These are phyloP conservation scores for Erigeron canadensis DNA, from an alignment of 129 eudicot species.

Conservation along the genomic window DNA sequence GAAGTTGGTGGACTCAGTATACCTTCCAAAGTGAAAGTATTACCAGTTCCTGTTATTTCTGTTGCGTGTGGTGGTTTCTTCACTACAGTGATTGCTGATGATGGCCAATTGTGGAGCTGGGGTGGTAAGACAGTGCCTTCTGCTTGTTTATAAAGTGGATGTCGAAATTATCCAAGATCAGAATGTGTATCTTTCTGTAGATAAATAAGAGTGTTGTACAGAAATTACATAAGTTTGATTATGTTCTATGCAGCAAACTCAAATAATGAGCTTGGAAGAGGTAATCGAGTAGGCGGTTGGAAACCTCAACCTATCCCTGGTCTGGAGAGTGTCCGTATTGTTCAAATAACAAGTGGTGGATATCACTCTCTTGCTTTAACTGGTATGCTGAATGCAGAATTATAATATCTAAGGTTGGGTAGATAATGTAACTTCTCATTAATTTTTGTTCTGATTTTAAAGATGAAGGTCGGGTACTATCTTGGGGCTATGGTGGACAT, in stretches of 20 bases:
- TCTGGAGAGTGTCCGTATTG: conserved; percentile 58
- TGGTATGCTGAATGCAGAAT: conserved; percentile 43
- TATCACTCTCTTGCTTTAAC: conserved; percentile 96
- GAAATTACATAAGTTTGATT: not conserved
- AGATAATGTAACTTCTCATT: not conserved
- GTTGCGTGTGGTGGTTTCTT: conserved; percentile 96
- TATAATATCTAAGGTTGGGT: not conserved
- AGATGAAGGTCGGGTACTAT: conserved; percentile 81
- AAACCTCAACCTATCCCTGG: conserved; percentile 69
- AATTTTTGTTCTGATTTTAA: conserved; percentile 17
- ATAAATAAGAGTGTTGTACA: not conserved
- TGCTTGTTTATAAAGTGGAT: not conserved
- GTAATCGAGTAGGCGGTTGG: conserved; percentile 92
- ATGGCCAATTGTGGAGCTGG: conserved; percentile 92
- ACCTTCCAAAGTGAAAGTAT: conserved; percentile 73
- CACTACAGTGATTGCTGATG: conserved; percentile 77
- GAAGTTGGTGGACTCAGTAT: conserved; percentile 79
- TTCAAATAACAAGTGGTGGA: conserved; percentile 95
- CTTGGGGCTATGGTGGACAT: conserved; percentile 99
- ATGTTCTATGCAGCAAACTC: conserved; percentile 64
- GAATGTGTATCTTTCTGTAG: not conserved
- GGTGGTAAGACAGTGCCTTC: too few relatives aligned
- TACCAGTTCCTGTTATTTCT: conserved; percentile 77
- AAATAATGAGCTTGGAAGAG: conserved; percentile 94
- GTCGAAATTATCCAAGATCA: not conserved